Percentiles rank a stretch among this genome's conserved stretches.
These are phyloP conservation scores for Brassica hybrid DNA, from an alignment of 441 rosid genomes.

Conservation along the genomic window DNA sequence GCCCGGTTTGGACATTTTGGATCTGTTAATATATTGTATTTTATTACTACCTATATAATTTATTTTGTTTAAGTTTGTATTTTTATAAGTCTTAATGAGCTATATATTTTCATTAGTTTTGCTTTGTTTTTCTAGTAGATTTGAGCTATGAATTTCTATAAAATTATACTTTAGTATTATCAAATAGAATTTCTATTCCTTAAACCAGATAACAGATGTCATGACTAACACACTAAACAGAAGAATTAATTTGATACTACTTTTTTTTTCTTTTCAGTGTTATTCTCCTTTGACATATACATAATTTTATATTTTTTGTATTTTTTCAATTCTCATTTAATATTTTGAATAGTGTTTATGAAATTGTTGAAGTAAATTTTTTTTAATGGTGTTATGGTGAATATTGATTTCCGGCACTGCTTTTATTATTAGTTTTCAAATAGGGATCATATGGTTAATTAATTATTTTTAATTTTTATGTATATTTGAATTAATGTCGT, in stretches of 20 bases:
- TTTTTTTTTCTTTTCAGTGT: neutral
- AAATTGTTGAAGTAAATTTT: neutral
- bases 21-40: neutral
- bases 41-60: neutral
- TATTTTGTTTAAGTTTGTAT: neutral
- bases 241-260: no score
- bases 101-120: neutral
- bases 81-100: neutral
- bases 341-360: neutral
- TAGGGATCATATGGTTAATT: neutral
- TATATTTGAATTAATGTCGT: neutral
- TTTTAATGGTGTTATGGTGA: neutral
- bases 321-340: no score
- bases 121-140: neutral
- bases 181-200: neutral
- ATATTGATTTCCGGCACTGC: neutral
- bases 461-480: neutral
- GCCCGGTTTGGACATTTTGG: neutral
- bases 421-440: neutral
- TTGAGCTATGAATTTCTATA: neutral
- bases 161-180: neutral
- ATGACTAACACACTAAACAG: neutral
- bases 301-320: no score
- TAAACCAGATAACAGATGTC: neutral
- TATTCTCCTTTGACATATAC: neutral